Evolutionary conservation across 805 yeast genomes (phyloP), one percentile per base, ranked within the genome.

Genomic region (Yarrowia deformans): DNA sequence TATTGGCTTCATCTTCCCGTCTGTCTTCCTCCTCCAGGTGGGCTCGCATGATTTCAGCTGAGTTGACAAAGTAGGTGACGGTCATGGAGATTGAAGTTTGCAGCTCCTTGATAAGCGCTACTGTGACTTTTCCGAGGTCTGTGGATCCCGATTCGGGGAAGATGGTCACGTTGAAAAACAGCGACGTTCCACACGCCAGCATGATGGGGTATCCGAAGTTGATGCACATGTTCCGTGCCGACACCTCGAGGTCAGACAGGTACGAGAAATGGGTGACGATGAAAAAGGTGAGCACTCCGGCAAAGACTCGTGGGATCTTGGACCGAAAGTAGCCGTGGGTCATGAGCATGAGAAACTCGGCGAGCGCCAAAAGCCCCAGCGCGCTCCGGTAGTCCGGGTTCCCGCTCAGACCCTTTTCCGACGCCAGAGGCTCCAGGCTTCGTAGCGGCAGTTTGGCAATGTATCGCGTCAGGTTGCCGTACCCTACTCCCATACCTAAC

Each of bases 71-170:
- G 69, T 79, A 81, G n/a, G 78, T 78, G 7, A 81, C 75, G 0
- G 85, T 74, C 8, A 76, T 73, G 58, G 80, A 81, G 14, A 83
- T 70, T 16, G 83, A 78, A n/a, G 69, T 69, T 19, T 83, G 83
- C 2, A 83, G 71, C 66, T 80, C 82, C 69, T 80, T 79, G 23
- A 84, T 63, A 0, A 83, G 76, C 45, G 79, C 79, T 0, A 81
- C 75, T 8, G 83, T 78, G 1, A 84, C 76, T 42, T 79, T 79
- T 37, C 87, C 87, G 13, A 84, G 72, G 71, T 80, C 83, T 0
- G 84, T 79, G 32, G 85, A 80, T 16, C 87, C 87, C 74, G 83
- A 83, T 70, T 84, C 87, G 1, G 87, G 87, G 71, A 83, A 84
- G 13, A 84, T 70, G 1, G 77, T 43, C 49, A 84, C 61, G 69